Conservation (phyloP, 495 filamentous ascomycete species). For the Penicilliopsis zonata region DNA sequence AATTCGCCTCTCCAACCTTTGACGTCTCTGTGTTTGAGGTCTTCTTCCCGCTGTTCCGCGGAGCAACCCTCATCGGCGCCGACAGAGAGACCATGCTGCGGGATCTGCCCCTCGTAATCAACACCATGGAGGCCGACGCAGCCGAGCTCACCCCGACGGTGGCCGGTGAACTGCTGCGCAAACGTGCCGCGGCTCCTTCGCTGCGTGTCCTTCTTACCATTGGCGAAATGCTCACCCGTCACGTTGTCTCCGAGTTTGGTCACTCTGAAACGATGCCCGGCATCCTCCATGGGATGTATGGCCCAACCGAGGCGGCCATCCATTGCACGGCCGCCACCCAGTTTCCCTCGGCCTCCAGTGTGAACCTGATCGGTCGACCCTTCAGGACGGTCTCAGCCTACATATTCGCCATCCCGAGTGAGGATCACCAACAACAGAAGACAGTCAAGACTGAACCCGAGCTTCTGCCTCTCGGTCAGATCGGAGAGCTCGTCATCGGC, state of each 20-base stretch:
- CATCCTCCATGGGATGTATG: slow-evolving; percentile 77
- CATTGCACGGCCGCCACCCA: slow-evolving; percentile 51
- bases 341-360: slow-evolving; percentile 32
- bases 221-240: slow-evolving; percentile 72
- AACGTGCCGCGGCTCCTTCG: slow-evolving; percentile 44
- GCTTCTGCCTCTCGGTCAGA: slow-evolving; percentile 52
- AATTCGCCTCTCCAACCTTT: slow-evolving; percentile 80
- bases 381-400: slow-evolving; percentile 68
- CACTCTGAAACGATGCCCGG: slow-evolving; percentile 16
- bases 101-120: slow-evolving; percentile 55
- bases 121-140: slow-evolving; percentile 54
- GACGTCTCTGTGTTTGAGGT: slow-evolving; percentile 85
- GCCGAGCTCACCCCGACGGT: slow-evolving; percentile 79
- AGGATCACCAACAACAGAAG: no score
- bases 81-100: slow-evolving; percentile 50
- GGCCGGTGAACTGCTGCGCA: slow-evolving; percentile 51
- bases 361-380: slow-evolving; percentile 58
- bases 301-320: slow-evolving; percentile 74
- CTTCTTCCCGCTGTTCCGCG: slow-evolving; percentile 67
- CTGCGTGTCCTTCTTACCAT: slow-evolving; percentile 64
- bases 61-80: slow-evolving; percentile 57
- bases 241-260: slow-evolving; percentile 64
- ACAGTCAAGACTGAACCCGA: slow-evolving; percentile 17
- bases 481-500: slow-evolving; percentile 75
- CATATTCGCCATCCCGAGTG: slow-evolving; percentile 34